Conservation (phyloP, 495 filamentous ascomycete species). For the Penicillium psychrofluorescens region DNA sequence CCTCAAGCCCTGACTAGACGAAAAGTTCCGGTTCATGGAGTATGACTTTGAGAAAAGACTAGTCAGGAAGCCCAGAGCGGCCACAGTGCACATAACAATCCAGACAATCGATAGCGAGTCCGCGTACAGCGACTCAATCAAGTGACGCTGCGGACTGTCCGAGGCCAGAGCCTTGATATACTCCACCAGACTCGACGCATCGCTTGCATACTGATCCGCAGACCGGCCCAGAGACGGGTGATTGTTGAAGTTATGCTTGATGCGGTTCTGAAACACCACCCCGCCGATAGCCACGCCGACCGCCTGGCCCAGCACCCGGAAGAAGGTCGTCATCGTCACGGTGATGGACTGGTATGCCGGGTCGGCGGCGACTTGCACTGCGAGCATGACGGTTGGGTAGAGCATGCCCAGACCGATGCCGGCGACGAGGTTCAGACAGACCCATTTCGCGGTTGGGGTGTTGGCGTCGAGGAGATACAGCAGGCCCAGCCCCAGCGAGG, state of each 20-base stretch:
- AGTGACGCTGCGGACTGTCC: background rate
- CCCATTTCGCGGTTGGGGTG: slow-evolving; percentile 37
- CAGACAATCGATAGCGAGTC: slow-evolving; percentile 5
- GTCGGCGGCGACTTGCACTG: slow-evolving; percentile 40
- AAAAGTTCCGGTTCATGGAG: slow-evolving; percentile 2
- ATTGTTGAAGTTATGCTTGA: slow-evolving; percentile 2
- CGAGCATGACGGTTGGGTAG: slow-evolving; percentile 38
- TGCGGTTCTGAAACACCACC: slow-evolving; percentile 23
- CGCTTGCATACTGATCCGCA: slow-evolving; percentile 1
- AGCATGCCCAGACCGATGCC: slow-evolving; percentile 46
- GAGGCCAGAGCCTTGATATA: slow-evolving; percentile 20
- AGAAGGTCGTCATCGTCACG: slow-evolving; percentile 48
- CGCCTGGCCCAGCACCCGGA: slow-evolving; percentile 47
- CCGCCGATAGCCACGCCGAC: slow-evolving; percentile 51
- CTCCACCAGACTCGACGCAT: slow-evolving; percentile 18
- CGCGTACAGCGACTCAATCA: slow-evolving; percentile 4
- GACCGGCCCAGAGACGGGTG: slow-evolving; percentile 1
- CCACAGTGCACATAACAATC: slow-evolving; percentile 8
- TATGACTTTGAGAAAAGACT: slow-evolving; percentile 4
- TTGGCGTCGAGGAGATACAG: slow-evolving; percentile 37
- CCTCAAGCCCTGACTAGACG: slow-evolving; percentile 1
- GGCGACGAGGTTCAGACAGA: slow-evolving; percentile 38
- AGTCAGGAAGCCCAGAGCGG: slow-evolving; percentile 1
- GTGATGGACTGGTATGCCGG: slow-evolving; percentile 39
- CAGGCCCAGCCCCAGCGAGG: slow-evolving; percentile 39